phyloP scores from a whole-genome alignment of 140 eudicot species.

The Stevia rebaudiana region DNA sequence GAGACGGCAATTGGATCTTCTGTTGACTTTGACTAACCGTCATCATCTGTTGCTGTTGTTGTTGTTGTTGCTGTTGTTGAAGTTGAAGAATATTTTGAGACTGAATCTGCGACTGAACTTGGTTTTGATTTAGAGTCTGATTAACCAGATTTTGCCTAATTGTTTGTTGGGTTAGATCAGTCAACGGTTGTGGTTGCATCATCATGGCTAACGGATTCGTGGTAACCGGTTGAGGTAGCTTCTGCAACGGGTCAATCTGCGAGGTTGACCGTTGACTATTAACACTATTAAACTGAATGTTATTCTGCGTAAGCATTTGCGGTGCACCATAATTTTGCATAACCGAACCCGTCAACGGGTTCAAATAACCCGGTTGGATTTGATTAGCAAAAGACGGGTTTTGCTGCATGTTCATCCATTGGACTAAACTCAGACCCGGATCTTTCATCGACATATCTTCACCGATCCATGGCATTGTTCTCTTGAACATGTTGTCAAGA shows the following conservation, averaged over 20 bases:
- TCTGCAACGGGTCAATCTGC: conserved; percentile 64
- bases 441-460: conserved; percentile 77
- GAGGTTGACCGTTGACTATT: conserved; percentile 47
- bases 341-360: conserved; percentile 49
- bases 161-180: conserved; percentile 51
- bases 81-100: conserved; percentile 51
- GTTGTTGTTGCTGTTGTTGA: conserved; percentile 34
- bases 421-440: conserved; percentile 81
- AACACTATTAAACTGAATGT: conserved; percentile 54
- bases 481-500: conserved; percentile 59
- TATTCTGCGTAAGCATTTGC: conserved; percentile 59
- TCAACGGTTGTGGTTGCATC: conserved; percentile 64
- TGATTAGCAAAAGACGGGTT: conserved; percentile 57
- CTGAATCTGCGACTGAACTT: conserved; percentile 57
- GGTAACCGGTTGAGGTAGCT: conserved; percentile 41
- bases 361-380: conserved; percentile 58
- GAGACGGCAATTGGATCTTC: conserved; percentile 40
- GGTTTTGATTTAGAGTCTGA: conserved; percentile 46
- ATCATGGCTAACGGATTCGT: conserved; percentile 48
- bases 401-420: conserved; percentile 98
- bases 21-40: conserved; percentile 40
- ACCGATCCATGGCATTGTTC: conserved; percentile 93
- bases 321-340: conserved; percentile 51
- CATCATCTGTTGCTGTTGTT: conserved; percentile 31
- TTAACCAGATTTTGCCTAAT: conserved; percentile 39